Evolutionary conservation across 2,329 filamentous ascomycete genomes (phyloP).

Genomic region (Xylaria sp.): DNA sequence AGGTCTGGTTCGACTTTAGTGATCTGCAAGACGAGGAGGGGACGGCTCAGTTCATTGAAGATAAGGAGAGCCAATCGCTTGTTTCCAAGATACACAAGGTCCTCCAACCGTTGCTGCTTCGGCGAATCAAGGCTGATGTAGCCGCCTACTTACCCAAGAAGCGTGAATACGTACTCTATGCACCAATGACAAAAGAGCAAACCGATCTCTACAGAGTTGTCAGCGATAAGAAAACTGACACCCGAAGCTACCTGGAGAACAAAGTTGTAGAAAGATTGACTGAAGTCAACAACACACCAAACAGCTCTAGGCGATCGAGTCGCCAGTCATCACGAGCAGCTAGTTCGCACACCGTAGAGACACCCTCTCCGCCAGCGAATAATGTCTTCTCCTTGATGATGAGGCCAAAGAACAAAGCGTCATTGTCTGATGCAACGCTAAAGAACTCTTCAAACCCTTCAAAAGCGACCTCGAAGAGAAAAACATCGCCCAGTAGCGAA

Average conservation of each 20-base stretch:
- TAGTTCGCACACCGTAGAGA: constrained; percentile 45
- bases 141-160: constrained; percentile 94
- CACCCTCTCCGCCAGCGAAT: constrained; percentile 39
- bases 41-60: constrained; percentile 81
- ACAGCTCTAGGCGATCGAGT: constrained; percentile 49
- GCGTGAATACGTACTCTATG: constrained; percentile 94
- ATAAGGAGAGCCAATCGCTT: constrained; percentile 79
- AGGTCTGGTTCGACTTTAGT: constrained; percentile 97
- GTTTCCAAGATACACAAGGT: constrained; percentile 93
- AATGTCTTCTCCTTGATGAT: constrained; percentile 68
- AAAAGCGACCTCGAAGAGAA: constrained; percentile 52
- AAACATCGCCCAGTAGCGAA: constrained; percentile 50
- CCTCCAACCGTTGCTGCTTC: constrained; percentile 87
- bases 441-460: constrained; percentile 32
- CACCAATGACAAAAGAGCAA: constrained; percentile 89
- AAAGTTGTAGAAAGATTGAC: constrained; percentile 77
- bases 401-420: constrained; percentile 52
- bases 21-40: constrained; percentile 85
- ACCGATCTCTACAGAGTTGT: constrained; percentile 84
- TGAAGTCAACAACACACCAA: constrained; percentile 59
- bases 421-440: constrained; percentile 41
- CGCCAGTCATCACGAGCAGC: constrained; percentile 55
- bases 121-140: constrained; percentile 92
- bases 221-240: constrained; percentile 67
- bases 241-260: constrained; percentile 82